These are phyloP conservation scores for Trichoderma reesei DNA, from an alignment of 495 filamentous ascomycete genomes.

Conservation along the genomic window DNA sequence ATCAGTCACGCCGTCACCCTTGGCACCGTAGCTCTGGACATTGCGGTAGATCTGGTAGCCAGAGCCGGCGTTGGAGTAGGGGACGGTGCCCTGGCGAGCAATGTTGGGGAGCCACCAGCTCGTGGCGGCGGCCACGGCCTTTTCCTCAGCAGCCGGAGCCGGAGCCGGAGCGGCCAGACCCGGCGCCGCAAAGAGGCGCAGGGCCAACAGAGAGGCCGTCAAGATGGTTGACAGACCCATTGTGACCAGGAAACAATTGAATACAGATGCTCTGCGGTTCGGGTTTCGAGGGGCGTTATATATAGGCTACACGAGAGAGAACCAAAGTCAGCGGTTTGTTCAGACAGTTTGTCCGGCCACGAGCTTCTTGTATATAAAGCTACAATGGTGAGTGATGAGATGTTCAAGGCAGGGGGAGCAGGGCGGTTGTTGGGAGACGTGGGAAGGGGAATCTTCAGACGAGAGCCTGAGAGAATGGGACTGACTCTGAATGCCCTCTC, in stretches of 20 bases:
- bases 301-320: neutral
- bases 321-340: neutral
- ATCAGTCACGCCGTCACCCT: constrained; percentile 69
- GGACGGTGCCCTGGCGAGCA: constrained; percentile 36
- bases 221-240: constrained; percentile 12
- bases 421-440: neutral
- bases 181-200: constrained; percentile 10
- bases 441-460: neutral
- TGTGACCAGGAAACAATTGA: constrained; percentile 7
- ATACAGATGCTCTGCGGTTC: neutral
- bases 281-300: neutral
- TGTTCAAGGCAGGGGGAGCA: neutral
- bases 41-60: constrained; percentile 47
- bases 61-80: constrained; percentile 25
- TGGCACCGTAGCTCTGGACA: constrained; percentile 39
- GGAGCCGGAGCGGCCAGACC: constrained; percentile 1
- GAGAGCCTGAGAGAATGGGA: neutral
- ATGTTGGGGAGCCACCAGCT: constrained; percentile 40
- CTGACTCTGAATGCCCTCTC: constrained; percentile 5
- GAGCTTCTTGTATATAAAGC: neutral
- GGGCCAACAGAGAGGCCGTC: constrained; percentile 8
- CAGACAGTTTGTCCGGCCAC: neutral
- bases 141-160: neutral
- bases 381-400: neutral
- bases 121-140: neutral